Conservation (phyloP, 345 rosid species). For the Trapa bicornis region DNA sequence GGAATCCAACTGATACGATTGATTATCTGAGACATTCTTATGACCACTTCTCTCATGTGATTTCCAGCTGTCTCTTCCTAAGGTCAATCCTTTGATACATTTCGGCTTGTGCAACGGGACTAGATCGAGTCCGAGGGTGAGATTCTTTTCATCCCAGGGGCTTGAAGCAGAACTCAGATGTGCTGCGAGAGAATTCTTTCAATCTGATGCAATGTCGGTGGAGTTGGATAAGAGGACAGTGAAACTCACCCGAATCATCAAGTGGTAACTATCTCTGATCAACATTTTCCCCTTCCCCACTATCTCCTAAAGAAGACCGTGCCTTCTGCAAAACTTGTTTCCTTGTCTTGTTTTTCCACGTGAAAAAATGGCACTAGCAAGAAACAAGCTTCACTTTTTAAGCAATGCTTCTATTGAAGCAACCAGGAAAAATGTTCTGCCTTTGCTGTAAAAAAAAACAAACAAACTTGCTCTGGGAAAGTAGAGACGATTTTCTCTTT, state of each 20-base stretch:
- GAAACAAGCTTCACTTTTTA: not conserved
- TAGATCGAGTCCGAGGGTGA: conserved; percentile 59
- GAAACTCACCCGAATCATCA: conserved; percentile 49
- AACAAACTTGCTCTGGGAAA: not conserved
- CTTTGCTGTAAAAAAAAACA: not conserved
- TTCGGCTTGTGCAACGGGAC: conserved; percentile 83
- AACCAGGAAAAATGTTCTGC: not conserved
- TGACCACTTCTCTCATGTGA: not conserved
- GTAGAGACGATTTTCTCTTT: not conserved
- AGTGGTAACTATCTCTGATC: conserved; percentile 38
- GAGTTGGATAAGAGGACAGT: conserved; percentile 51
- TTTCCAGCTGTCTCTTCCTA: conserved; percentile 42
- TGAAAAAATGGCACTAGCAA: not conserved
- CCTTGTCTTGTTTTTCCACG: too few species aligned
- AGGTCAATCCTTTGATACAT: conserved; percentile 64
- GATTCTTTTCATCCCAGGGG: conserved; percentile 64
- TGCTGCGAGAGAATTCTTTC: conserved; percentile 65
- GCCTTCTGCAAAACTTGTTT: not conserved
- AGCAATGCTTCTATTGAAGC: not conserved
- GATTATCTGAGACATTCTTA: not conserved
- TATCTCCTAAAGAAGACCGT: not conserved
- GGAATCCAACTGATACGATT: not conserved
- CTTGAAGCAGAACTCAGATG: conserved; percentile 51
- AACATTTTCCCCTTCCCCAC: not conserved
- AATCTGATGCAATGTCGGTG: conserved; percentile 48